A percentile compares a stretch with the other conserved stretches of the same genome.
Evolutionary conservation across 176 grass and related monocot species (phyloP).

Genomic region (Chrysopogon serrulatus): DNA sequence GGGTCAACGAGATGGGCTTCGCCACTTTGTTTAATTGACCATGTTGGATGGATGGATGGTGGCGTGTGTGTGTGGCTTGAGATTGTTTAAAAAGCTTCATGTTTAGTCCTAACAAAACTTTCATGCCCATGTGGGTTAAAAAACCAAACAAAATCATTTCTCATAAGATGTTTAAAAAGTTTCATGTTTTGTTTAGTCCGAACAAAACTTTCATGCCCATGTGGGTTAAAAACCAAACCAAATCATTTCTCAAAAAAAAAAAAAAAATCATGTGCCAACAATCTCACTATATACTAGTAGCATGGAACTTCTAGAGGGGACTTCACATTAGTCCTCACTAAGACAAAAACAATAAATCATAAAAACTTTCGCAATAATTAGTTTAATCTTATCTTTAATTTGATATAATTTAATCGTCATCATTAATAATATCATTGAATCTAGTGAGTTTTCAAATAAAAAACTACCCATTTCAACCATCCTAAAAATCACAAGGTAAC

Average conservation of each 20-base stretch:
- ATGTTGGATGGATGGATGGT: constrained; percentile 7
- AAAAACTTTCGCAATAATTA: not conserved
- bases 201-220: not conserved
- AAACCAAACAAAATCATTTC: not conserved
- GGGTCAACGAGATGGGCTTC: constrained; percentile 54
- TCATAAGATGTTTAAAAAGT: not conserved
- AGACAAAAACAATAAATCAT: not conserved
- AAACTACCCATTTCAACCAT: too few species aligned
- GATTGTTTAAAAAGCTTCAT: not conserved
- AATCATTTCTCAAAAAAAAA: not conserved
- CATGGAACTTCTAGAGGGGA: not conserved
- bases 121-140: not conserved
- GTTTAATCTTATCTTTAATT: too few species aligned
- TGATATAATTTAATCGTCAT: too few species aligned
- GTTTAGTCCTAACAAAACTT: not conserved
- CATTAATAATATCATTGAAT: too few species aligned
- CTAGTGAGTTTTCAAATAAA: too few species aligned
- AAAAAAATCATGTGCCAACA: not conserved
- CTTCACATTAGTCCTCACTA: not conserved
- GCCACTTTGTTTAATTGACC: constrained; percentile 40
- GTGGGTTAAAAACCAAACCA: not conserved
- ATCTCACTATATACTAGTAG: not conserved
- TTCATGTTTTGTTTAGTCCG: not conserved
- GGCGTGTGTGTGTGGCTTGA: not conserved
- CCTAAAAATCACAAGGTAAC: too few species aligned